Evolutionary conservation across 768 basidiomycete genomes (phyloP), one percentile per base, ranked within the genome.

Genomic region (Pulveroboletus sp.): DNA sequence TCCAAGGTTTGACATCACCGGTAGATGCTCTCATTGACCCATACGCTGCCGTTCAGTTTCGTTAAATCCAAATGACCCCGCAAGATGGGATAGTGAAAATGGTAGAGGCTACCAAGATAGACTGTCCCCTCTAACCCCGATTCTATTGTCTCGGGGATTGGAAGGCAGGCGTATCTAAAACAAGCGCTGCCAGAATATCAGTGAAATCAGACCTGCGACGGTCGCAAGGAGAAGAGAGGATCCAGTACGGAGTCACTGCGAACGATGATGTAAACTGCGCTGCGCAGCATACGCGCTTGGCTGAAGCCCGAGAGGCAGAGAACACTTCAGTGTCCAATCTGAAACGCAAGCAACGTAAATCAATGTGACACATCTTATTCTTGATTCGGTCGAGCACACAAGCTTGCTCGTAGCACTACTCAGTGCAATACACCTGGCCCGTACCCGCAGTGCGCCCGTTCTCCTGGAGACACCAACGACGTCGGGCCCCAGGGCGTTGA

Each of bases 121-220:
- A 39, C 33, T 2, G 48, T 80, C 82, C 74, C 86, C 71, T 89
- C 86, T 47, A 89, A 68, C 50, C 80, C 80, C 17, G 89, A 75
- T 13, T 86, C 86, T 63, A 80, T 89, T 8, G 87, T 89, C 72
- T 92, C 89, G 17, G 87, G 88, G 44, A 91, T 82, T 62, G 82
- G 80, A 50, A 90, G n/a, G 89, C 86, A 91, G 53, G 77, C 69
- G 62, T 76, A 85, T 37, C 84, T 87, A 60, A 86, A 81, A 81
- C 54, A 10, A 88, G 73, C 79, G 85, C 81, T 40, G 84, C 84
- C 62, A 81, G 85, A 89, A 89, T 61, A 89, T 84, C 53, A 88
- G 61, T n/a, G 87, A 67, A 61, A 89, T 88, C 50, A 86, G 69
- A 15, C 21, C 17, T 2, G 1, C 9, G 27, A 17, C 13, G 26